These are phyloP conservation scores for Ogataea thermomethanolica DNA, from an alignment of 805 yeast genomes.

Conservation along the genomic window DNA sequence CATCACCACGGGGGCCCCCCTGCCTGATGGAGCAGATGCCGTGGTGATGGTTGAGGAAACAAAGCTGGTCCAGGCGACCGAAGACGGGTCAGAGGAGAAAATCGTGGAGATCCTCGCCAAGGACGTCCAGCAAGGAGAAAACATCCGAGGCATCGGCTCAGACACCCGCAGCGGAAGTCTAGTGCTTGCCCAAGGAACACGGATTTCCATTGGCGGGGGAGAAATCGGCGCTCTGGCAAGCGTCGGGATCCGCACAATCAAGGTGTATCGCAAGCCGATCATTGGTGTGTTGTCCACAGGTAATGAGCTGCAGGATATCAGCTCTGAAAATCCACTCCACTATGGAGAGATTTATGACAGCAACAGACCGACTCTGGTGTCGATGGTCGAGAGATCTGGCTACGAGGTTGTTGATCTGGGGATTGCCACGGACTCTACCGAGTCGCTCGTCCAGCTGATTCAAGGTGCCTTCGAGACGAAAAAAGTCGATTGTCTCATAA, in stretches of 20 bases:
- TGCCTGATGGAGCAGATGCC: slow-evolving; percentile 51
- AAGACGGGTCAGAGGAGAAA: slow-evolving; percentile 41
- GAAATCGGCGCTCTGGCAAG: slow-evolving; percentile 48
- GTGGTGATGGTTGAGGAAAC: slow-evolving; percentile 57
- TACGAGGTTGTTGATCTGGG: slow-evolving; percentile 45
- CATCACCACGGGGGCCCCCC: slow-evolving; percentile 55
- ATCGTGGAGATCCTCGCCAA: slow-evolving; percentile 38
- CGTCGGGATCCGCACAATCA: slow-evolving; percentile 39
- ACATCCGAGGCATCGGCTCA: slow-evolving; percentile 46
- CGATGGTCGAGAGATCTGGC: slow-evolving; percentile 35
- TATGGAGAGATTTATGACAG: slow-evolving; percentile 50
- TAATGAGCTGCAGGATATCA: slow-evolving; percentile 43
- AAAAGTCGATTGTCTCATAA: slow-evolving; percentile 41
- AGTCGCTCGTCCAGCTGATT: slow-evolving; percentile 26
- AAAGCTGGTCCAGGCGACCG: slow-evolving; percentile 31
- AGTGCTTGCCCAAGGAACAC: slow-evolving; percentile 36
- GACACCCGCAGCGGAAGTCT: slow-evolving; percentile 40
- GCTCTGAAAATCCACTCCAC: slow-evolving; percentile 20
- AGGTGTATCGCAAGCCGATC: slow-evolving; percentile 40
- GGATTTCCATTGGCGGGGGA: slow-evolving; percentile 42
- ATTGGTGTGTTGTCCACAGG: slow-evolving; percentile 52
- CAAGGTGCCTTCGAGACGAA: slow-evolving; percentile 24
- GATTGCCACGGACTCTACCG: slow-evolving; percentile 42
- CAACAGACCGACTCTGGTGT: slow-evolving; percentile 45
- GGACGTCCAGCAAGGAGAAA: slow-evolving; percentile 40